Percentiles rank a stretch among this genome's conserved stretches.
These are phyloP conservation scores for Dentipellis fragilis DNA, from an alignment of 768 basidiomycete species.

Conservation along the genomic window DNA sequence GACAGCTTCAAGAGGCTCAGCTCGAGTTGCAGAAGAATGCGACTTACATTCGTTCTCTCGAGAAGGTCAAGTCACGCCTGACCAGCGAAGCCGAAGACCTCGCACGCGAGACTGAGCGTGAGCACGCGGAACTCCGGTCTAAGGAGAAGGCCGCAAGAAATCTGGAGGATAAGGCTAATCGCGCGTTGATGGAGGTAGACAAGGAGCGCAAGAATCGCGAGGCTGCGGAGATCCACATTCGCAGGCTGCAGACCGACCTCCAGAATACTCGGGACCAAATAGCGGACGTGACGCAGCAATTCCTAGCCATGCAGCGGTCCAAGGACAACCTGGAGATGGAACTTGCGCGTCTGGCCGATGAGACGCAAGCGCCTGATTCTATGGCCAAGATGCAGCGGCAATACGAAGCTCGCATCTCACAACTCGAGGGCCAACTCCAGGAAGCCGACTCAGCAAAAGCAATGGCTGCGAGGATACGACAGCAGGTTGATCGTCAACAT, in stretches of 20 bases:
- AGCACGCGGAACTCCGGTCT: slow-evolving; percentile 50
- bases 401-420: slow-evolving; percentile 50
- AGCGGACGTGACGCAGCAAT: slow-evolving; percentile 43
- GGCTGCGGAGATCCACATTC: slow-evolving; percentile 50
- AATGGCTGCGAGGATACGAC: slow-evolving; percentile 45
- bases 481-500: slow-evolving; percentile 57
- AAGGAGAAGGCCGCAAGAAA: slow-evolving; percentile 58
- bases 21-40: slow-evolving; percentile 65
- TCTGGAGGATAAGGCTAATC: slow-evolving; percentile 51
- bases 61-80: slow-evolving; percentile 68
- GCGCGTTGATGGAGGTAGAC: slow-evolving; percentile 50
- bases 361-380: slow-evolving; percentile 41
- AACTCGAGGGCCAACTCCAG: slow-evolving; percentile 52
- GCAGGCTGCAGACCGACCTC: slow-evolving; percentile 53
- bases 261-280: slow-evolving; percentile 44
- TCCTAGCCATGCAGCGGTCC: slow-evolving; percentile 44
- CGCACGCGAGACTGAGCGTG: slow-evolving; percentile 60
- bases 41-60: slow-evolving; percentile 74
- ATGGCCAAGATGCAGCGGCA: slow-evolving; percentile 52
- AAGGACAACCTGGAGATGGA: slow-evolving; percentile 61
- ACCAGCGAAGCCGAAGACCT: slow-evolving; percentile 79
- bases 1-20: slow-evolving; percentile 77
- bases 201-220: slow-evolving; percentile 59
- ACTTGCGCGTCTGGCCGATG: slow-evolving; percentile 55
- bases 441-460: slow-evolving; percentile 42